Base-by-base conservation (phyloP, 805 yeast genomes). In the Saturnispora serradocipensis region DNA sequence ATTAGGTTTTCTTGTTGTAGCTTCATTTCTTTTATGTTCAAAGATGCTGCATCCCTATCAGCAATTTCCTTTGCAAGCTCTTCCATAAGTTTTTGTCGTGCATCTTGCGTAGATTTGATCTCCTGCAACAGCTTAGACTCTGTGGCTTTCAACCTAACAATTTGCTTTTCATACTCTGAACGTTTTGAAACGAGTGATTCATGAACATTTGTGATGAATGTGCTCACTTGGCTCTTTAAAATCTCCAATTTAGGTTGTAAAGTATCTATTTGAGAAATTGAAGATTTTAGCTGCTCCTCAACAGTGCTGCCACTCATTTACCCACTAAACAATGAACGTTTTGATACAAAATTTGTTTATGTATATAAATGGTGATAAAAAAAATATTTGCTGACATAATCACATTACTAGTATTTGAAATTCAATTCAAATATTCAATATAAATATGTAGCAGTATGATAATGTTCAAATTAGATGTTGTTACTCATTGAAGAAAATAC, bases 11-110 rank as follows among this genome's bases (percentile, higher is more conserved):
- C 65, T 43, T 73, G 69, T 45, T 73, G 73, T 7, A 61, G 49
- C 25, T 61, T 57, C 50, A 76, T 62, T 34, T 71, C 74, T 49
- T 71, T 70, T 6, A 73, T 72, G 53, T 72, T 70, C 3, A 60
- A 43, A 20, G 72, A 67, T 36, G 76, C 74, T 15, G 54, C 54
- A 36, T 66, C 67, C 35, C 61, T 50, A 30, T 58, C 61, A 24
- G 53, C 39, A 15, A 55, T 46, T 25, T 58, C 61, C n/a, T 49
- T 53, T 24, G 54, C 54, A 34, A 64, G 53, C 30, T 60, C 56
- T 39, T 52, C 49, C 18, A 57, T 49, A 15, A 65, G 49, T 35
- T 57, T 56, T 13, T 58, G 59, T 25, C 65, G 57, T n/a, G 58
- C 43, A 7, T 48, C 50, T 30, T 59, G 58, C 13, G 58, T 57